phyloP scores from a whole-genome alignment of 495 filamentous ascomycete species.

The Penicillium bialowiezense region DNA sequence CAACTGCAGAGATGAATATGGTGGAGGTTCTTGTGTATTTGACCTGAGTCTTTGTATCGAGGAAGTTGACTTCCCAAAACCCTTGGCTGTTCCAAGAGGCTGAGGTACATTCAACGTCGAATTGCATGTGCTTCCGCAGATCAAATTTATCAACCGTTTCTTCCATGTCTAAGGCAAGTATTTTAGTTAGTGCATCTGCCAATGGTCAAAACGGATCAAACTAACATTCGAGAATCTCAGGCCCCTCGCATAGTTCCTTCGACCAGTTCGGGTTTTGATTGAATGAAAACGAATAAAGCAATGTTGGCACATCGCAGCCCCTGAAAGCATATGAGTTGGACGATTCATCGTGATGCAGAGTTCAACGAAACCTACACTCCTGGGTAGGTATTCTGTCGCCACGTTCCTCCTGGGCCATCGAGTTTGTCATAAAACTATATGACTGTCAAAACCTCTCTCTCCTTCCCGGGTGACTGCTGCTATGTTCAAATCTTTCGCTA shows the following conservation, averaged over 20 bases:
- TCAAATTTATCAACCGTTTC: constrained; percentile 32
- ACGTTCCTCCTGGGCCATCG: constrained; percentile 58
- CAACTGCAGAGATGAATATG: constrained; percentile 49
- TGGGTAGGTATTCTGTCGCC: constrained; percentile 59
- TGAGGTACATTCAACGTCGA: constrained; percentile 15
- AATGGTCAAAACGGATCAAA: too few species aligned
- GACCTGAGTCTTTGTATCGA: constrained; percentile 17
- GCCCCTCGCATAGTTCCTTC: constrained; percentile 44
- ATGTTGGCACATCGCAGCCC: constrained; percentile 45
- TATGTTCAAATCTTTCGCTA: too few species aligned
- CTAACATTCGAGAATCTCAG: constrained; percentile 38
- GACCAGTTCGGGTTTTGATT: constrained; percentile 54
- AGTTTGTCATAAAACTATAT: constrained; percentile 57
- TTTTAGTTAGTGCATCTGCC: too few species aligned
- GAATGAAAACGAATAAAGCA: constrained; percentile 56
- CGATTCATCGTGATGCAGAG: too few species aligned
- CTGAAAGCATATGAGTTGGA: too few species aligned
- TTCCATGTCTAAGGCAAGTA: constrained; percentile 35
- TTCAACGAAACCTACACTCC: constrained; percentile 47
- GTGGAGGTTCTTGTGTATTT: constrained; percentile 13
- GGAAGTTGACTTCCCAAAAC: constrained; percentile 25
- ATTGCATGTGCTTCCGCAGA: constrained; percentile 23
- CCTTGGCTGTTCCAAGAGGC: constrained; percentile 24
- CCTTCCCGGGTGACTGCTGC: too few species aligned
- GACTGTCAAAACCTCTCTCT: too few species aligned